Evolutionary conservation across 768 basidiomycete species (phyloP), one percentile per base, ranked within the genome.

Genomic region (Mycena haematopus): DNA sequence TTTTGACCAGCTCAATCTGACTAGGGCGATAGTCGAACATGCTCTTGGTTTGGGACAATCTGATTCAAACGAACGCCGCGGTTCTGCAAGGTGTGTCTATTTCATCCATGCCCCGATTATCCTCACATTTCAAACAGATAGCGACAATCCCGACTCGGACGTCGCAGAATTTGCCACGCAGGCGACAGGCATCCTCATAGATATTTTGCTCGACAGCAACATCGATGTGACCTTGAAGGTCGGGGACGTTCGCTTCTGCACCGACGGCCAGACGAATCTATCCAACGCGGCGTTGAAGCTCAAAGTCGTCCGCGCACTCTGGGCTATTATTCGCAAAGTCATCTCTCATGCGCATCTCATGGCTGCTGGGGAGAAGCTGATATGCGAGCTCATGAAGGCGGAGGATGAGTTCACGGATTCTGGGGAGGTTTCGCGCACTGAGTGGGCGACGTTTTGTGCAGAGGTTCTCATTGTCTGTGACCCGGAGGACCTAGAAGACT

Each of bases 381-480:
- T 89, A 7, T 74, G 68, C 8, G 80, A 76, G 67, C 76, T 93
- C 22, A 72, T 85, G 68, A 73, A 80, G 56, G 78, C 78, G 42
- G 84, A 85, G 57, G 71, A 76, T 17, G 76, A 78, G 31, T 76
- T 86, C 13, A 76, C 80, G 21, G 80, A 81, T 42, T 69, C 75
- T 19, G 74, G 77, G 2, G 77, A 82, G 38, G 74, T 79, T 31
- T 81, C 86, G 13, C 79, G 82, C 51, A 74, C 71, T 19, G 77
- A 82, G 40, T 93, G 91, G 91, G 81, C 85, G 2, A 74, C 70
- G 17, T 71, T 92, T 0, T 88, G 86, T 60, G 80, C 85, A 11
- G 87, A 89, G 54, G 78, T 82, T 8, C 62, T 84, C 31, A 73
- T 79, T 10, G 72, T 80, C 21, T 85, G 83, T 60, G 84, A 85